A percentile compares a stretch with the other conserved stretches of the same genome.
These are phyloP conservation scores for Saturnispora besseyi DNA, from an alignment of 805 yeast genomes.

Conservation along the genomic window DNA sequence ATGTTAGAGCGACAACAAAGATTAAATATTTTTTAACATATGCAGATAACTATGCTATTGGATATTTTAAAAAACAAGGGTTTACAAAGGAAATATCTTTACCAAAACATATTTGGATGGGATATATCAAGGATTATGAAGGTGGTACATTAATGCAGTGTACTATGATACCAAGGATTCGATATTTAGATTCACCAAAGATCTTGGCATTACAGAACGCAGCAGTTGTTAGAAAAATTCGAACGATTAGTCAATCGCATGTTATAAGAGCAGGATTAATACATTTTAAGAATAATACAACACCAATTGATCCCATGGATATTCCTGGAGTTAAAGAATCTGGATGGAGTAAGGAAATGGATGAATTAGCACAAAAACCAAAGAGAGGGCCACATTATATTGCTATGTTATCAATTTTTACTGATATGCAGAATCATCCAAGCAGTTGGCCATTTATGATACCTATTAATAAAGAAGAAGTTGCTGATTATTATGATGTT, in stretches of 20 bases:
- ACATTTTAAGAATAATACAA: slow-evolving; percentile 47
- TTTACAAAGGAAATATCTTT: slow-evolving; percentile 90
- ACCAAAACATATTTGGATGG: slow-evolving; percentile 89
- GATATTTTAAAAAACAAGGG: slow-evolving; percentile 97
- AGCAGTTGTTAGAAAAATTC: slow-evolving; percentile 77
- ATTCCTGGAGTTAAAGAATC: slow-evolving; percentile 90
- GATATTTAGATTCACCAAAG: slow-evolving; percentile 84
- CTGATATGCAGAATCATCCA: slow-evolving; percentile 89
- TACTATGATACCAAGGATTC: slow-evolving; percentile 77
- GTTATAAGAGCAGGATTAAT: slow-evolving; percentile 74
- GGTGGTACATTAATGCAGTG: slow-evolving; percentile 99
- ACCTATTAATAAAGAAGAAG: slow-evolving; percentile 90
- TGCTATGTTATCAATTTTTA: slow-evolving; percentile 78
- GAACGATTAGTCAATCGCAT: slow-evolving; percentile 70
- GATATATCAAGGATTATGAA: slow-evolving; percentile 96
- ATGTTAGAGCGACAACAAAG: slow-evolving; percentile 79
- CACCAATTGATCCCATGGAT: slow-evolving; percentile 63
- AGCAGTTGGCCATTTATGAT: slow-evolving; percentile 97
- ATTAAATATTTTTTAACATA: slow-evolving; percentile 84
- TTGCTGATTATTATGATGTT: slow-evolving; percentile 91
- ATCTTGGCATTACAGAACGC: slow-evolving; percentile 84
- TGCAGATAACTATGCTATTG: slow-evolving; percentile 98
- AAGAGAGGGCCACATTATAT: slow-evolving; percentile 92
- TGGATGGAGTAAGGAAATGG: slow-evolving; percentile 99
- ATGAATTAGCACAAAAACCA: slow-evolving; percentile 89